Evolutionary conservation across 2,329 filamentous ascomycete genomes (phyloP).

Genomic region (Pochonia chlamydosporia): DNA sequence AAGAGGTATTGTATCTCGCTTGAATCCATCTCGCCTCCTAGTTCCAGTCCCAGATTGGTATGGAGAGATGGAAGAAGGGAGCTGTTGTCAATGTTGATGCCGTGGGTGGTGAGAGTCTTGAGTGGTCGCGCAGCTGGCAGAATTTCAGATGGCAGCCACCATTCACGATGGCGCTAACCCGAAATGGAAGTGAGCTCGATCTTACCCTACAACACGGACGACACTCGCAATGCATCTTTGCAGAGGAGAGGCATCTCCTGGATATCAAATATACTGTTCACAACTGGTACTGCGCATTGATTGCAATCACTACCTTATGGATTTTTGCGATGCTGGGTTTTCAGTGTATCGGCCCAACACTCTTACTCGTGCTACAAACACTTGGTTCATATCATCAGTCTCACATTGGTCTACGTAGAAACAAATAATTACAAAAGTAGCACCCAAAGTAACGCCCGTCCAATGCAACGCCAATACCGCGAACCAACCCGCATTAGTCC

Average conservation of each 20-base stretch:
- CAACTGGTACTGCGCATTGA: too few relatives aligned
- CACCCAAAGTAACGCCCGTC: too few relatives aligned
- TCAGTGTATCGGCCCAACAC: too few relatives aligned
- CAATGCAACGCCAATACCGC: neutral
- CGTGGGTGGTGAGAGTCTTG: slow-evolving; percentile 14
- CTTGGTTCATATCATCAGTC: too few relatives aligned
- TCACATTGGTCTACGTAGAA: too few relatives aligned
- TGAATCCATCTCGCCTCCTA: slow-evolving; percentile 61
- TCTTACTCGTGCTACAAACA: too few relatives aligned
- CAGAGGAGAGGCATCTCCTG: too few relatives aligned
- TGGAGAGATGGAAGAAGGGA: neutral
- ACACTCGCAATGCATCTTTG: neutral
- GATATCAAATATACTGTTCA: too few relatives aligned
- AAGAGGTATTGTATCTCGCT: slow-evolving; percentile 62
- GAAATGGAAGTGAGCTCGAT: slow-evolving; percentile 28
- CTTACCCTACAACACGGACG: neutral
- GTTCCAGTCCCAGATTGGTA: slow-evolving; percentile 7
- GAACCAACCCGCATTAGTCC: slow-evolving; percentile 44
- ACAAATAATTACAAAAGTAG: too few relatives aligned
- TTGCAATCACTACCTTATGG: too few relatives aligned
- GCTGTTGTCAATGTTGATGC: slow-evolving; percentile 1
- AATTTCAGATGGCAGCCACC: slow-evolving; percentile 23
- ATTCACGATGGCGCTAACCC: slow-evolving; percentile 27
- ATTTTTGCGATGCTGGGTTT: too few relatives aligned
- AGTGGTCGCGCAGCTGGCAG: slow-evolving; percentile 25